phyloP scores from a whole-genome alignment of 352 stramenopile species.

The Phytophthora colocasiae region DNA sequence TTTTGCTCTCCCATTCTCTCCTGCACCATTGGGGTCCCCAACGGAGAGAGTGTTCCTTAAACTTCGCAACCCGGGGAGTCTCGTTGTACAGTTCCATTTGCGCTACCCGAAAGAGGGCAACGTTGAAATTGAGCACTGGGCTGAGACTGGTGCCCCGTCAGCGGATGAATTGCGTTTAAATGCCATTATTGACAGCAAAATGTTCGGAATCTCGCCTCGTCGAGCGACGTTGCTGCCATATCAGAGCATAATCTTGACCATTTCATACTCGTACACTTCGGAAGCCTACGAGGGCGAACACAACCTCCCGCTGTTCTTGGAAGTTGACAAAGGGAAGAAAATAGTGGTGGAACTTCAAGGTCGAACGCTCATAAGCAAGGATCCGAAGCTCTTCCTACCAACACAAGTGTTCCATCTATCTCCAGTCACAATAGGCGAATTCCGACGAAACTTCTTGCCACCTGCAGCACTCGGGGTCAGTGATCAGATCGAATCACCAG shows the following conservation, averaged over 20 bases:
- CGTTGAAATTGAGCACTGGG: slow-evolving; percentile 95
- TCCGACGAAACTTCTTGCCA: slow-evolving; percentile 33
- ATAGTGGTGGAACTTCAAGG: slow-evolving; percentile 88
- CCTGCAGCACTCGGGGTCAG: slow-evolving; percentile 12
- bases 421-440: slow-evolving; percentile 80
- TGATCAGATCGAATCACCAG: slow-evolving; percentile 2
- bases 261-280: slow-evolving; percentile 77
- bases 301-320: slow-evolving; percentile 85
- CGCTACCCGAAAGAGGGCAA: slow-evolving; percentile 92
- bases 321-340: slow-evolving; percentile 92
- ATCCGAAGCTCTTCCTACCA: slow-evolving; percentile 79
- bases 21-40: slow-evolving; percentile 58
- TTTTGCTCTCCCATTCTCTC: slow-evolving; percentile 85
- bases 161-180: slow-evolving; percentile 76
- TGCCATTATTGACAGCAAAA: slow-evolving; percentile 82
- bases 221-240: slow-evolving; percentile 60
- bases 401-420: slow-evolving; percentile 64
- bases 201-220: slow-evolving; percentile 69
- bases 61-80: slow-evolving; percentile 85
- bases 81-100: slow-evolving; percentile 87
- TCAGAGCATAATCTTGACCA: slow-evolving; percentile 65
- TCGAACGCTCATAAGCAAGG: slow-evolving; percentile 65
- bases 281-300: slow-evolving; percentile 85
- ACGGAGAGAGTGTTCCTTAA: slow-evolving; percentile 77
- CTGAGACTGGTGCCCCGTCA: slow-evolving; percentile 88